phyloP scores from a whole-genome alignment of 164 flowering plant genomes.

The Taxillus chinensis region DNA sequence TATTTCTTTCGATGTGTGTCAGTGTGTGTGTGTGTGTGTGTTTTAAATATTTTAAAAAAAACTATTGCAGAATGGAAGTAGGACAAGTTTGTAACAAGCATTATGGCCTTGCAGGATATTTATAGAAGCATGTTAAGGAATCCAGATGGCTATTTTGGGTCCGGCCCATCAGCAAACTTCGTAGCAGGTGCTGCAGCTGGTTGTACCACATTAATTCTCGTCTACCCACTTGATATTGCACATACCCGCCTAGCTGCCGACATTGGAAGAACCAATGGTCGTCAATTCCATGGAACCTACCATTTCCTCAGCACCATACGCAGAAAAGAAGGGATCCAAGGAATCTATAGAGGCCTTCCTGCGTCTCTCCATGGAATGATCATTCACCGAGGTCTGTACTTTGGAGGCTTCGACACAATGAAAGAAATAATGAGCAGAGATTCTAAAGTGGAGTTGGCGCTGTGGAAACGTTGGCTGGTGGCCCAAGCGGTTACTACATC shows the following conservation, averaged over 20 bases:
- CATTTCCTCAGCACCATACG: constrained; percentile 69
- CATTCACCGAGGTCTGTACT: constrained; percentile 85
- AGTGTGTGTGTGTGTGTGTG: too few species aligned
- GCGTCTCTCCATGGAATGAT: constrained; percentile 95
- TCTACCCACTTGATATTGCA: constrained; percentile 95
- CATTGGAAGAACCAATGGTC: constrained; percentile 52
- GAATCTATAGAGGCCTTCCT: constrained; percentile 85
- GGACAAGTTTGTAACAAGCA: too few species aligned
- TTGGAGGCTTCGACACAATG: constrained; percentile 93
- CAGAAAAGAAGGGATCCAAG: constrained; percentile 66
- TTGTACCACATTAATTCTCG: constrained; percentile 73
- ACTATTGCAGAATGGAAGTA: too few species aligned
- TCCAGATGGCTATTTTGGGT: constrained; percentile 22
- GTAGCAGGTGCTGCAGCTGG: constrained; percentile 93
- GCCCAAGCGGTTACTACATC: constrained; percentile 95
- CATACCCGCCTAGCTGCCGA: constrained; percentile 98
- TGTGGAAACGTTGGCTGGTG: constrained; percentile 86
- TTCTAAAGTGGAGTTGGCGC: constrained; percentile 34
- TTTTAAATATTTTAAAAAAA: too few species aligned
- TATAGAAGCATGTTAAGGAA: constrained; percentile 54
- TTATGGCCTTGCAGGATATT: constrained; percentile 49
- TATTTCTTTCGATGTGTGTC: too few species aligned
- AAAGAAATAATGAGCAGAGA: constrained; percentile 61
- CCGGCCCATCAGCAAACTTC: constrained; percentile 69
- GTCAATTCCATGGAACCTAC: constrained; percentile 75